phyloP scores from a whole-genome alignment of 2,329 filamentous ascomycete genomes.

The Paecilomyces dactylethromorphus region DNA sequence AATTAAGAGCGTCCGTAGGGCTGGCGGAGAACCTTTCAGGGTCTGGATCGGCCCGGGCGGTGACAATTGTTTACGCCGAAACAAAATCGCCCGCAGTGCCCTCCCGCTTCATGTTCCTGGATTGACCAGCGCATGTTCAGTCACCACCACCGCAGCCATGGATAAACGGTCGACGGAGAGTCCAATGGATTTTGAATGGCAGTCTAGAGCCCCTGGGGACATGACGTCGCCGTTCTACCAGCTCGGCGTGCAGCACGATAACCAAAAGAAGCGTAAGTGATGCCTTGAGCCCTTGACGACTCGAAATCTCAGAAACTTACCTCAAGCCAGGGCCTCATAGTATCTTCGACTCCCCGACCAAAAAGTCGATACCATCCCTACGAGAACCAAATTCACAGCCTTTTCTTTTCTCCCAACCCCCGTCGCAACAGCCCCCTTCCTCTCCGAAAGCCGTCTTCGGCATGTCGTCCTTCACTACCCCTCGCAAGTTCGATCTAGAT shows the following conservation, averaged over 20 bases:
- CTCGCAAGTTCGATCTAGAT: slow-evolving; percentile 41
- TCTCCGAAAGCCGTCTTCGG: slow-evolving; percentile 29
- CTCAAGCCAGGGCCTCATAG: slow-evolving; percentile 29
- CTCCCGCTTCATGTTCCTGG: background rate
- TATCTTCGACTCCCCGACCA: slow-evolving; percentile 42
- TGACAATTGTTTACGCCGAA: slow-evolving; percentile 2
- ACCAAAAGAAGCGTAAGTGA: slow-evolving; percentile 38
- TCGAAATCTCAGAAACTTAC: slow-evolving; percentile 2
- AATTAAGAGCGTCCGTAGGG: background rate
- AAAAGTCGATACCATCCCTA: slow-evolving; percentile 39
- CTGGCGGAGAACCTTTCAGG: background rate
- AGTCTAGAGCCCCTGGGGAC: slow-evolving; percentile 38
- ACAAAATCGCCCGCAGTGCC: slow-evolving; percentile 2
- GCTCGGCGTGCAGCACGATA: slow-evolving; percentile 37
- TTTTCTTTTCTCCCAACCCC: slow-evolving; percentile 42
- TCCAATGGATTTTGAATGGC: slow-evolving; percentile 48
- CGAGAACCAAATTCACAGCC: slow-evolving; percentile 45
- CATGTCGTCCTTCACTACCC: slow-evolving; percentile 42
- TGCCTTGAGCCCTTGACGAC: background rate
- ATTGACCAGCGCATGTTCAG: slow-evolving; percentile 13
- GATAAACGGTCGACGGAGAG: slow-evolving; percentile 36
- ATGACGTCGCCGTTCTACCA: slow-evolving; percentile 41
- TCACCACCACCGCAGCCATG: slow-evolving; percentile 20
- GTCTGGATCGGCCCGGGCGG: slow-evolving; percentile 1
- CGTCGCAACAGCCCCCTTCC: slow-evolving; percentile 20